Base-by-base conservation (phyloP, 345 rosid species). In the Eucalyptus leucophloia region DNA sequence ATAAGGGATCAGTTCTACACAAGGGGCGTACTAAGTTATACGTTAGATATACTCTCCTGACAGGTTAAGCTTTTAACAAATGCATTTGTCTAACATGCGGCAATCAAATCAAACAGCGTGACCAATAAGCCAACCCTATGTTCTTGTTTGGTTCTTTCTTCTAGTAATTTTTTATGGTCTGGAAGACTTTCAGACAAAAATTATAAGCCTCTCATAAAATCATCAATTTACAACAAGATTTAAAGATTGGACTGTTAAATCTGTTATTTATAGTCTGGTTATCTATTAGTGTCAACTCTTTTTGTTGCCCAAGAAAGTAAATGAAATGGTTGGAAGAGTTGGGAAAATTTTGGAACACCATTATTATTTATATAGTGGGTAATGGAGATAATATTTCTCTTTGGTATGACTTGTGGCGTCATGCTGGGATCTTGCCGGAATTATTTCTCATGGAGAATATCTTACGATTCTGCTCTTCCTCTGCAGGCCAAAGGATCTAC, bases 331-430 rank as follows among this genome's bases (percentile, higher is more conserved):
- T 30, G 72, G 32, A 51, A 51, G 54, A 51, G 54, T 51, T 51
- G 54, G 54, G 54, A 51, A 51, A 51, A 51, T 51, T 51, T 3
- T 51, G 54, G 54, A 51, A 51, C 0, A 0, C 9, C 0, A 51
- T 51, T 51, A 51, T 51, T 18, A 51, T 51, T 17, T 51, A 51
- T 51, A 17, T 51, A 62, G 34, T 62, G 34, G 34, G 37, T 30
- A 14, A 62, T 30, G 19, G 34, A 62, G 72, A 62, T 62, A 54
- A 54, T 6, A 30, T 30, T 62, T 62, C 72, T 62, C 72, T 62
- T 62, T 62, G 72, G 34, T 62, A 62, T 30, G 34, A 62, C 17
- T 62, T 14, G 72, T 62, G 8, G 16, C 72, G 4, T 32, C 72
- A 30, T 30, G 72, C 34, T 62, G 30, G 37, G 72, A 62, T 30